Base-by-base conservation (phyloP, 192 early-diverging fungal genomes). In the Rhizoclosmatium sp. region DNA sequence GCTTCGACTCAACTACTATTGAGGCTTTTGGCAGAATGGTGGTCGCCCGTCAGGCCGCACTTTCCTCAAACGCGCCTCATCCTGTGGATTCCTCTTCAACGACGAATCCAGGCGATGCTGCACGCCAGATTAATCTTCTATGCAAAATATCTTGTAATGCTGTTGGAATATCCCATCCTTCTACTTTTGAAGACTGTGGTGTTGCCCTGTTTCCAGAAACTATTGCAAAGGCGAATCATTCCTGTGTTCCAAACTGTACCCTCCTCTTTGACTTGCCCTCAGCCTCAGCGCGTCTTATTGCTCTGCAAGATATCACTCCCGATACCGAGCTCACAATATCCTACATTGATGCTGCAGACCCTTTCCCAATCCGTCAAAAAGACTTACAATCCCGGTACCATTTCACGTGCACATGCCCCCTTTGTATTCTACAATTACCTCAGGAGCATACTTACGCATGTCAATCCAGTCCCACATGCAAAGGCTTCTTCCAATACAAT, bases 131-230 rank as follows among this genome's bases (percentile, higher is more conserved):
- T 65, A 7, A 16, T 40, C 62, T 65, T 65, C 21, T 65, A 41
- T 65, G 62, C 62, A 65, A 65, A 21, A 23, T 65, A 7, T 23
- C 62, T 40, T 65, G 62, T 21, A 65, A 65, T 21, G 5, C 62
- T 16, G 7, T 65, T 65, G 62, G 23, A 7, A 65, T 42, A 41
- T 65, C 41, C 10, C 10, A 65, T 42, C 21, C 23, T 40, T 10
- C 9, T 40, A 41, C 62, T 16, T 65, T 65, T 21, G 12, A 65
- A 41, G 23, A 65, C 5, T 40, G 23, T 65, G 62, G 62, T 7
- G 21, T 65, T 23, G 62, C 12, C 7, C 23, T 65, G 62, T 65
- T 16, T 65, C 62, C 62, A 41, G 23, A 65, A 23, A 65, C 23
- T 0, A 65, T 65, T 1, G 5, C 62, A 5, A 5, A 10, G 21